Conservation (phyloP, 2,329 filamentous ascomycete species). For the Fusarium agapanthi region DNA sequence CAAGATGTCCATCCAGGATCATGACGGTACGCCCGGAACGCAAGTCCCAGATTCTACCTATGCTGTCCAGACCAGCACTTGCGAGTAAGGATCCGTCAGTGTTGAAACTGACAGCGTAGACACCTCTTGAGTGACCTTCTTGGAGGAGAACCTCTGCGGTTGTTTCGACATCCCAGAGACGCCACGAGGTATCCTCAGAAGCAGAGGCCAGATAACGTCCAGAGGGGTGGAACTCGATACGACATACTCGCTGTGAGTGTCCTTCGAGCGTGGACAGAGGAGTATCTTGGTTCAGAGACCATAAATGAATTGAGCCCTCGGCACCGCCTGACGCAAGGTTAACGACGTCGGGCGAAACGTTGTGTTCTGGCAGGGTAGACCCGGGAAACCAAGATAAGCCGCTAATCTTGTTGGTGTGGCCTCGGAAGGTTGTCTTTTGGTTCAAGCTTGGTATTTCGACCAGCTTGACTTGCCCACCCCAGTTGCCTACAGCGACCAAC, state of each 20-base stretch:
- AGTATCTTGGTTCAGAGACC: conserved; percentile 87
- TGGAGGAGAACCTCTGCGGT: conserved; percentile 86
- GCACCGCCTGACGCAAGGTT: conserved; percentile 92
- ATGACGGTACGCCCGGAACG: conserved; percentile 93
- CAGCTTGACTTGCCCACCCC: conserved; percentile 88
- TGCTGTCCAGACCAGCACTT: conserved; percentile 92
- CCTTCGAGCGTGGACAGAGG: conserved; percentile 84
- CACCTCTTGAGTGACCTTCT: conserved; percentile 93
- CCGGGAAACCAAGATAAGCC: conserved; percentile 91
- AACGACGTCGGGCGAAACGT: conserved; percentile 75
- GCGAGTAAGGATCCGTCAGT: conserved; percentile 89
- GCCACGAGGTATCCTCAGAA: conserved; percentile 96
- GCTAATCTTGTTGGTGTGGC: conserved; percentile 88
- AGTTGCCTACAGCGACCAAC: conserved; percentile 88
- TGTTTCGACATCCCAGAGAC: conserved; percentile 91
- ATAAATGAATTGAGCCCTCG: conserved; percentile 87
- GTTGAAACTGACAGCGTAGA: conserved; percentile 91
- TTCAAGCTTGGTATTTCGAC: conserved; percentile 85
- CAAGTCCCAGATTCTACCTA: conserved; percentile 94
- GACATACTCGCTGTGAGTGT: conserved; percentile 86
- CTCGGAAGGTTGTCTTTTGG: conserved; percentile 77
- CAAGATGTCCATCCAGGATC: conserved; percentile 90
- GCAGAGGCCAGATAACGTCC: conserved; percentile 90
- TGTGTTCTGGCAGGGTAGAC: conserved; percentile 75
- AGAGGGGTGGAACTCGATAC: conserved; percentile 93